A percentile compares a stretch with the other conserved stretches of the same genome.
phyloP scores from a whole-genome alignment of 371 early-diverging fungal genomes.

The Mortierella sp. region DNA sequence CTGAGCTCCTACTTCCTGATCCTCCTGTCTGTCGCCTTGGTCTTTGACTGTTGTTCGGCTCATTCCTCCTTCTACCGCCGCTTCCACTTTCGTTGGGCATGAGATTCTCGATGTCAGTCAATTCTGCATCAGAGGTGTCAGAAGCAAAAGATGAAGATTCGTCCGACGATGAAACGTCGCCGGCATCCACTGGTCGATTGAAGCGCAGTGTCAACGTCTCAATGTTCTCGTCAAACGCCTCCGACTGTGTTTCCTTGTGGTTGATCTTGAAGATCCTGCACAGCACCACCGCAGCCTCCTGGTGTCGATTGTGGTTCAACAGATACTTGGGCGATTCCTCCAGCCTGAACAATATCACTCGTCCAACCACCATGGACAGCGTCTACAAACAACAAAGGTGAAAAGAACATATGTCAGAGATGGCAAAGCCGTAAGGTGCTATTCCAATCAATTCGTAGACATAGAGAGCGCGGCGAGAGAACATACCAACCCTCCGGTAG shows the following conservation, averaged over 20 bases:
- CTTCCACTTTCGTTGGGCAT: background rate
- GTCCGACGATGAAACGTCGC: slow-evolving; percentile 9
- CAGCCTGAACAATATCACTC: slow-evolving; percentile 75
- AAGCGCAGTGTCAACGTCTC: slow-evolving; percentile 41
- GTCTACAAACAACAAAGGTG: slow-evolving; percentile 58
- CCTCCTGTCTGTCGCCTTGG: background rate
- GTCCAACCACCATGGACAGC: slow-evolving; percentile 75
- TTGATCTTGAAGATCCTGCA: slow-evolving; percentile 83
- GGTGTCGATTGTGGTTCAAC: slow-evolving; percentile 71
- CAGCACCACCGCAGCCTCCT: slow-evolving; percentile 83
- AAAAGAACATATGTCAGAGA: background rate
- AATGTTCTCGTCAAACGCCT: slow-evolving; percentile 44
- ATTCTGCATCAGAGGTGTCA: slow-evolving; percentile 3
- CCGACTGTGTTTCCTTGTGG: slow-evolving; percentile 57
- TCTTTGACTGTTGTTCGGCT: background rate
- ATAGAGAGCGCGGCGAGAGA: background rate
- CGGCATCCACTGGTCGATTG: slow-evolving; percentile 18
- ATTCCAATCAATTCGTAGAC: too few species aligned
- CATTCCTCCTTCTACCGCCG: background rate
- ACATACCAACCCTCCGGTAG: slow-evolving; percentile 32
- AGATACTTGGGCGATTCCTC: slow-evolving; percentile 89
- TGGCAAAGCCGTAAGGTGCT: background rate
- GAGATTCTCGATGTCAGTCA: slow-evolving; percentile 11
- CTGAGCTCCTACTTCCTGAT: background rate
- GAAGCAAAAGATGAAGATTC: slow-evolving; percentile 22